These are phyloP conservation scores for Actinomortierella wolfii DNA, from an alignment of 371 early-diverging fungal genomes.

Conservation along the genomic window DNA sequence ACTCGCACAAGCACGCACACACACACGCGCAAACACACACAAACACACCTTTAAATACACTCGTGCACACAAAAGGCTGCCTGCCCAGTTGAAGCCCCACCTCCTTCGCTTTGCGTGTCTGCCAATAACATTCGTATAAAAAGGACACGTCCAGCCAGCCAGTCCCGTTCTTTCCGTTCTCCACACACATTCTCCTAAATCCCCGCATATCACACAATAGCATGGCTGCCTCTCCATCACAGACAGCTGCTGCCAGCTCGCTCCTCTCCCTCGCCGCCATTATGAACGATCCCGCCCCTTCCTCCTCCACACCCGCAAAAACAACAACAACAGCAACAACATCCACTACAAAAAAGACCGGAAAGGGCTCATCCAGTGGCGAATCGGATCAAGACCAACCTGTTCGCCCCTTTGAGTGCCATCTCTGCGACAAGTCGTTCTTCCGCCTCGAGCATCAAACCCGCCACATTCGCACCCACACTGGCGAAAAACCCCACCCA, in stretches of 20 bases:
- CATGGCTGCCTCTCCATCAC: conserved; percentile 14
- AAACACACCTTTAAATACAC: neutral
- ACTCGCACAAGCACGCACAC: no score
- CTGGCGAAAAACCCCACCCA: conserved; percentile 82
- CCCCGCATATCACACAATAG: conserved; percentile 16
- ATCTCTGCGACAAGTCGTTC: conserved; percentile 67
- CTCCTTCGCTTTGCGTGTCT: neutral
- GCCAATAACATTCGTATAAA: conserved; percentile 5
- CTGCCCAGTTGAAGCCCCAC: no score
- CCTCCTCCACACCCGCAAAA: conserved; percentile 6
- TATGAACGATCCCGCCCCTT: conserved; percentile 35
- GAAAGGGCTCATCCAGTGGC: conserved; percentile 22
- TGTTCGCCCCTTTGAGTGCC: conserved; percentile 65
- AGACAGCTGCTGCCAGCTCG: conserved; percentile 47
- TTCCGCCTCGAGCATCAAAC: conserved; percentile 73
- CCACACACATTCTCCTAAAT: conserved; percentile 4
- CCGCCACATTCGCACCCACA: conserved; percentile 83
- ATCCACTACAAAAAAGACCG: no score
- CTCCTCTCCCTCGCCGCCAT: conserved; percentile 47
- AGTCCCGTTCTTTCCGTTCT: conserved; percentile 3
- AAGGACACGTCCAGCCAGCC: neutral
- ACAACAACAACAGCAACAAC: no score
- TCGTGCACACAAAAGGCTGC: no score
- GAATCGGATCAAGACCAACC: conserved; percentile 36
- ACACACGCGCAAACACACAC: no score